Conservation (phyloP, 2,329 filamentous ascomycete genomes). For the Magnaporthiopsis poae region DNA sequence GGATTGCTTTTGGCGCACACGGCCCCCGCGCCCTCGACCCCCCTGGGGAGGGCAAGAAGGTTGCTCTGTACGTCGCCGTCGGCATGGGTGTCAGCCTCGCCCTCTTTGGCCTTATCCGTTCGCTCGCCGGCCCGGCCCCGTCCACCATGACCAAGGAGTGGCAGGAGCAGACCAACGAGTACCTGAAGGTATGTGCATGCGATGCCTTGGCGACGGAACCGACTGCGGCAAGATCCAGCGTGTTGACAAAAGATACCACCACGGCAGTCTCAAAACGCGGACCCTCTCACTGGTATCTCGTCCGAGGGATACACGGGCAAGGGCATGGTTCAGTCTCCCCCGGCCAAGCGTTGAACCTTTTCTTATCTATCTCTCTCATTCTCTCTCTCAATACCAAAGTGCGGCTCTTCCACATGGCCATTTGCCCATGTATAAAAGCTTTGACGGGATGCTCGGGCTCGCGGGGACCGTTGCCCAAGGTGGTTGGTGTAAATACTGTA, state of each 20-base stretch:
- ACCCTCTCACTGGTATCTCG: slow-evolving; percentile 76
- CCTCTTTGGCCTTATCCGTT: slow-evolving; percentile 63
- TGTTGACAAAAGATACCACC: slow-evolving; percentile 11
- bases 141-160: slow-evolving; percentile 93
- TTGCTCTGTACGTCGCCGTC: slow-evolving; percentile 62
- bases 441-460: slow-evolving; percentile 8
- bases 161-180: slow-evolving; percentile 92
- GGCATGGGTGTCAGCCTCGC: slow-evolving; percentile 57
- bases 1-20: slow-evolving; percentile 95
- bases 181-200: slow-evolving; percentile 63
- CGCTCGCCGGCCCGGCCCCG: slow-evolving; percentile 63
- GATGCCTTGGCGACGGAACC: background rate
- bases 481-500: slow-evolving; percentile 24
- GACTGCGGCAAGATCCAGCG: background rate
- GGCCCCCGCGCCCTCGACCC: slow-evolving; percentile 77
- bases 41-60: slow-evolving; percentile 73
- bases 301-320: slow-evolving; percentile 69
- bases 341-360: slow-evolving; percentile 36
- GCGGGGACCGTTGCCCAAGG: slow-evolving; percentile 7
- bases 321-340: slow-evolving; percentile 66
- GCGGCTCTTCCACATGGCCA: slow-evolving; percentile 12
- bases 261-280: slow-evolving; percentile 65
- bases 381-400: slow-evolving; percentile 5
- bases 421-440: slow-evolving; percentile 12
- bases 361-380: background rate